A percentile compares a stretch with the other conserved stretches of the same genome.
These are phyloP conservation scores for Termitomyces sp. DNA, from an alignment of 768 basidiomycete species.

Conservation along the genomic window DNA sequence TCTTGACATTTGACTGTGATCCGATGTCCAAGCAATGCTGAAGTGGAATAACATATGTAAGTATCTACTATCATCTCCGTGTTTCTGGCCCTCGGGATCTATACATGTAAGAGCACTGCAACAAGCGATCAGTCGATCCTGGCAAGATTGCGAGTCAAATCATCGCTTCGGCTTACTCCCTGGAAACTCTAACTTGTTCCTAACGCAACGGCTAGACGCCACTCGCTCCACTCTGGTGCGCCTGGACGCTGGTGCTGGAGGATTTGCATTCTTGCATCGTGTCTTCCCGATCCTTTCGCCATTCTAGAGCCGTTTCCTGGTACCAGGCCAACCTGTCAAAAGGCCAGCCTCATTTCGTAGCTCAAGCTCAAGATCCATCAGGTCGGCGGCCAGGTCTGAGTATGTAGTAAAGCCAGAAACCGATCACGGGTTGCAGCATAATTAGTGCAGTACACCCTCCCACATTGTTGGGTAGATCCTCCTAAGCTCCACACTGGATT, in stretches of 20 bases:
- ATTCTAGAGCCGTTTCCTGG: not conserved
- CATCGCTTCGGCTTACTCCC: not conserved
- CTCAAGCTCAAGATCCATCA: not conserved
- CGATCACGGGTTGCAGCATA: not conserved
- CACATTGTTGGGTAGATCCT: not conserved
- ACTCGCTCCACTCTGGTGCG: no score
- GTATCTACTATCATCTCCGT: not conserved
- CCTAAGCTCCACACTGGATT: constrained; percentile 1
- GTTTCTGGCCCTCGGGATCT: not conserved
- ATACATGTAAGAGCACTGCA: not conserved
- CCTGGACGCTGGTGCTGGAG: not conserved
- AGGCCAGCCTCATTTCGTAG: not conserved
- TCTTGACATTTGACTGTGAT: not conserved
- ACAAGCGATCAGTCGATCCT: not conserved
- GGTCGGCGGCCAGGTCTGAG: not conserved
- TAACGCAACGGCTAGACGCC: not conserved
- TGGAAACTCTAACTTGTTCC: not conserved
- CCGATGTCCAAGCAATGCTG: not conserved
- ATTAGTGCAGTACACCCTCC: not conserved
- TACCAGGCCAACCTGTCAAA: not conserved
- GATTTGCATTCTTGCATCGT: not conserved
- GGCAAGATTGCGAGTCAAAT: not conserved
- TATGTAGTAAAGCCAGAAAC: not conserved
- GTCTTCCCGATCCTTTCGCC: not conserved
- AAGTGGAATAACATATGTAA: not conserved